phyloP scores from a whole-genome alignment of 2,329 filamentous ascomycete genomes.

The Hortaea werneckii region DNA sequence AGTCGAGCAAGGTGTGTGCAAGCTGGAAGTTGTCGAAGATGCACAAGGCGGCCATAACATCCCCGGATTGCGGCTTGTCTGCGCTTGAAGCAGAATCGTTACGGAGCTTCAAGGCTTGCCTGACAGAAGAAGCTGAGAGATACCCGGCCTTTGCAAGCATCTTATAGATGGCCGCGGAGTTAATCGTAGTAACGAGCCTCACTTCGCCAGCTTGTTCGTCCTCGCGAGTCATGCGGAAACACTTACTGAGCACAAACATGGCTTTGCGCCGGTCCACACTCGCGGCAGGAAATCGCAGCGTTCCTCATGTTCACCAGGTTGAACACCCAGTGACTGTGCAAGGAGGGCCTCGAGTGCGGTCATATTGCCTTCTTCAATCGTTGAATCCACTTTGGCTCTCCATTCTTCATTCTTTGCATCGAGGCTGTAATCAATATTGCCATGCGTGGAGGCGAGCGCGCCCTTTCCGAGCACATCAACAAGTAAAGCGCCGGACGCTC shows the following conservation, averaged over 20 bases:
- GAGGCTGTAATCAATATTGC: neutral
- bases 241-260: conserved; percentile 7
- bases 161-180: conserved; percentile 43
- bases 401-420: conserved; percentile 15
- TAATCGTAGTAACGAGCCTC: conserved; percentile 9
- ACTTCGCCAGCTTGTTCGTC: neutral
- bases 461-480: conserved; percentile 67
- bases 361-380: conserved; percentile 13
- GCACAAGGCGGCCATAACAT: conserved; percentile 52
- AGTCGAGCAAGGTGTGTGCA: conserved; percentile 53
- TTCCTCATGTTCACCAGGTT: neutral
- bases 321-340: conserved; percentile 14
- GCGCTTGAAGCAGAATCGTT: neutral
- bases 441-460: conserved; percentile 18
- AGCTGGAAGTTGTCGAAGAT: conserved; percentile 60
- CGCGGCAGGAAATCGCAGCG: neutral
- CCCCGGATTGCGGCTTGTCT: conserved; percentile 33
- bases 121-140: conserved; percentile 35
- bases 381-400: conserved; percentile 17
- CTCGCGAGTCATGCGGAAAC: conserved; percentile 2
- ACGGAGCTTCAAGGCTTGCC: conserved; percentile 25
- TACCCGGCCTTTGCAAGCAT: conserved; percentile 50
- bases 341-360: conserved; percentile 20
- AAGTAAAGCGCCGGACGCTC: conserved; percentile 44
- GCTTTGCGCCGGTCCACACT: neutral